A percentile compares a stretch with the other conserved stretches of the same genome.
These are phyloP conservation scores for Emydomyces testavorans DNA, from an alignment of 2,329 filamentous ascomycete species.

Conservation along the genomic window DNA sequence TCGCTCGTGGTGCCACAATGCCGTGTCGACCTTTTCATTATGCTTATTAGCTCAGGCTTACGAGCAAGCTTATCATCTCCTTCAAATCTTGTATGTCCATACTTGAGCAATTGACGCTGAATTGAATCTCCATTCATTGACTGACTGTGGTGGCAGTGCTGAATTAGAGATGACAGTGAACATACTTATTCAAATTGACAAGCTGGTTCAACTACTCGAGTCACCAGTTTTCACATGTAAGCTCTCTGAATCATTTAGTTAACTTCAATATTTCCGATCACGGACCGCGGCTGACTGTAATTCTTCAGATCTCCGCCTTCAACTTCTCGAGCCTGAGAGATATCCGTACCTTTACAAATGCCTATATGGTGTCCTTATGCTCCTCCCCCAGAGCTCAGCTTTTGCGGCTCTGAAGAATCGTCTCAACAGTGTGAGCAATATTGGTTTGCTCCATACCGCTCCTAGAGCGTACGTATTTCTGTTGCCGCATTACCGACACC, in stretches of 20 bases:
- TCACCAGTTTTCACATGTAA: constrained; percentile 95
- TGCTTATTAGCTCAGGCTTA: constrained; percentile 94
- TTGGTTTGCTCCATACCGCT: constrained; percentile 81
- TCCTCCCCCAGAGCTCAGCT: constrained; percentile 92
- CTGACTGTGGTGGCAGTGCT: constrained; percentile 48
- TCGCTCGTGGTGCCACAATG: constrained; percentile 96
- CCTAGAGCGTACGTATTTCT: constrained; percentile 59
- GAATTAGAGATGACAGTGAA: constrained; percentile 98
- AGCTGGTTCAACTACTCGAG: constrained; percentile 89
- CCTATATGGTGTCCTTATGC: constrained; percentile 91
- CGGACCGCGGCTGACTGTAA: not conserved
- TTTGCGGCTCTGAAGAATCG: constrained; percentile 95
- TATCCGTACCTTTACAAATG: constrained; percentile 96
- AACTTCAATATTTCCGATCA: not conserved
- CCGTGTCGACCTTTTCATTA: constrained; percentile 91
- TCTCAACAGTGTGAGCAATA: constrained; percentile 91
- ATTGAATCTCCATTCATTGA: not conserved
- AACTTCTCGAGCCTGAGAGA: constrained; percentile 87
- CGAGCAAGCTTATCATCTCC: constrained; percentile 89
- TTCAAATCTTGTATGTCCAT: constrained; percentile 70
- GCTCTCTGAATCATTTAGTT: constrained; percentile 23
- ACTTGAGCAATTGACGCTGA: not conserved
- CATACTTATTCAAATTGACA: constrained; percentile 97
- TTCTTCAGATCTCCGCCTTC: constrained; percentile 71
- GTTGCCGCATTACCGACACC: not conserved